Percentiles rank a stretch among this genome's conserved stretches.
Evolutionary conservation across 2,329 filamentous ascomycete species (phyloP).

Genomic region (Xylaria multiplex): DNA sequence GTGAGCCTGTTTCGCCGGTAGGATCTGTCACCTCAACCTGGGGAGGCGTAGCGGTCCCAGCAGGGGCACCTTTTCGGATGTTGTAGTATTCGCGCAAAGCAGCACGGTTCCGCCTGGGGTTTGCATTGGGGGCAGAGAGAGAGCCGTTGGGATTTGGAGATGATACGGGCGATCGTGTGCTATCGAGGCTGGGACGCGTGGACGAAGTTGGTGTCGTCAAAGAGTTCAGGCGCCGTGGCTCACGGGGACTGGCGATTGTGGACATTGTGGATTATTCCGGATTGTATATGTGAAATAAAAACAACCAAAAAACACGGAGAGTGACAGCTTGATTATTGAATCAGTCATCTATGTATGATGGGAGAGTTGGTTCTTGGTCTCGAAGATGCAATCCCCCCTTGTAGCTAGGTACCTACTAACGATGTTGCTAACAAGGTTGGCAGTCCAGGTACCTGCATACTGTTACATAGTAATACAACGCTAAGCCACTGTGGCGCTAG

Average conservation of each 20-base stretch:
- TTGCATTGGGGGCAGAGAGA: slow-evolving; percentile 40
- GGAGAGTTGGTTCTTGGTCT: neutral
- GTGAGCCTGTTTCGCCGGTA: slow-evolving; percentile 45
- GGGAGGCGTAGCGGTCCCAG: slow-evolving; percentile 48
- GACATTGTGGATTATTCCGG: slow-evolving; percentile 59
- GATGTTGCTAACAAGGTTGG: neutral
- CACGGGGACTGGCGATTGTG: slow-evolving; percentile 71
- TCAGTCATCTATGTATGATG: neutral
- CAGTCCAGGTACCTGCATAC: no score
- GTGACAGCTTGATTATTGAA: slow-evolving; percentile 5
- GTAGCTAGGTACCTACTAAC: no score
- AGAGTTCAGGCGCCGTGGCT: slow-evolving; percentile 66
- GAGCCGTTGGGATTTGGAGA: slow-evolving; percentile 60
- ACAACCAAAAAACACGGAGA: neutral
- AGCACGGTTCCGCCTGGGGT: slow-evolving; percentile 74
- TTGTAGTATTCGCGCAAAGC: slow-evolving; percentile 97
- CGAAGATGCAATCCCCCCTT: no score
- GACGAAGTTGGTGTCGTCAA: slow-evolving; percentile 75
- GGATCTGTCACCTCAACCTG: slow-evolving; percentile 59
- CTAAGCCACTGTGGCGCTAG: slow-evolving; percentile 45
- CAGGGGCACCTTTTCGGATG: slow-evolving; percentile 64
- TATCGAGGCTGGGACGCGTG: slow-evolving; percentile 77
- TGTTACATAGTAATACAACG: neutral
- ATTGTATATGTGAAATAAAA: neutral
- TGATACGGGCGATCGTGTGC: slow-evolving; percentile 66